These are phyloP conservation scores for Beverwykella pulmonaria DNA, from an alignment of 495 filamentous ascomycete species.

Conservation along the genomic window DNA sequence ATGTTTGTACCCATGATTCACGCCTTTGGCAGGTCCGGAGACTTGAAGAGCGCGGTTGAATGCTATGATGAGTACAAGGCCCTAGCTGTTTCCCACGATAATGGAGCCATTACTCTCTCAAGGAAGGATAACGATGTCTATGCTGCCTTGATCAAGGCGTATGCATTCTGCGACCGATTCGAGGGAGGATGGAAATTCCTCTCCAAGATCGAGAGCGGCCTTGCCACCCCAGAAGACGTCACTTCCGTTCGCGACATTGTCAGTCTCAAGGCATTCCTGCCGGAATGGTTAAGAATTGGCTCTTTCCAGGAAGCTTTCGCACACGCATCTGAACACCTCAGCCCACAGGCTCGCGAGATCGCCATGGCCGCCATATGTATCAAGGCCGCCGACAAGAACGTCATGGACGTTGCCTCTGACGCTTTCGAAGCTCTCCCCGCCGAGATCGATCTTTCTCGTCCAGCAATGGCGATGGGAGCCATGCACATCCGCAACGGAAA, in stretches of 20 bases:
- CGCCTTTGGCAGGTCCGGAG: slow-evolving; percentile 77
- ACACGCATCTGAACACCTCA: slow-evolving; percentile 55
- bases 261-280: slow-evolving; percentile 71
- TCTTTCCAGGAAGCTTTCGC: slow-evolving; percentile 69
- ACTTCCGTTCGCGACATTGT: slow-evolving; percentile 69
- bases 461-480: slow-evolving; percentile 83
- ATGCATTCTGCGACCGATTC: slow-evolving; percentile 74
- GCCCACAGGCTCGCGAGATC: slow-evolving; percentile 52
- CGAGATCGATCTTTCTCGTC: slow-evolving; percentile 56
- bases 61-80: slow-evolving; percentile 92
- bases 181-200: slow-evolving; percentile 82
- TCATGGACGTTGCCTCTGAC: slow-evolving; percentile 67
- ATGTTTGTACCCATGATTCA: slow-evolving; percentile 92
- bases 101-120: slow-evolving; percentile 68
- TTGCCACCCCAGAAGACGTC: slow-evolving; percentile 53
- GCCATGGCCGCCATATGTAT: slow-evolving; percentile 63
- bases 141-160: slow-evolving; percentile 82
- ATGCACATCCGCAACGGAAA: slow-evolving; percentile 80
- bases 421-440: slow-evolving; percentile 59
- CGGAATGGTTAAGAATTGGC: slow-evolving; percentile 65
- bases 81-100: slow-evolving; percentile 78
- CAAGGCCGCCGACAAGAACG: slow-evolving; percentile 78
- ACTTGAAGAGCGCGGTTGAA: slow-evolving; percentile 87
- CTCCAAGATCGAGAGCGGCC: slow-evolving; percentile 61
- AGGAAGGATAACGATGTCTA: slow-evolving; percentile 84